Conservation (phyloP, 495 filamentous ascomycete species). For the Platismatia glauca region DNA sequence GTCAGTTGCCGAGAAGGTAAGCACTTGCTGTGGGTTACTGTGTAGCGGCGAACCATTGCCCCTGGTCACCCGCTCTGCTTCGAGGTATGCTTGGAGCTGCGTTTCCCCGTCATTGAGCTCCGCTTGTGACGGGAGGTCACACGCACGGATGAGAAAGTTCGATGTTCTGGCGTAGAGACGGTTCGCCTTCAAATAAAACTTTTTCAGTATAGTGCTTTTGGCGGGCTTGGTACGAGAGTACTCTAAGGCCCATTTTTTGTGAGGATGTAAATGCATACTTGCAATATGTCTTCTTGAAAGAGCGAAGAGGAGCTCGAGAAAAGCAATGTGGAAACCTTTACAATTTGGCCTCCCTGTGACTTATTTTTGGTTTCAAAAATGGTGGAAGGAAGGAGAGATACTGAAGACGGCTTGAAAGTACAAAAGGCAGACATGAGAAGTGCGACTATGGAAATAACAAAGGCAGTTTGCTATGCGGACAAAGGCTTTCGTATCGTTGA, state of each 20-base stretch:
- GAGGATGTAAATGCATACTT: background rate
- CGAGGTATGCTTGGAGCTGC: background rate
- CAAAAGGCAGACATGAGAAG: background rate
- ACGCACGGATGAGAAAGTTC: background rate
- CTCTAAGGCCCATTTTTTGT: background rate
- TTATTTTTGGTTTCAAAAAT: no score
- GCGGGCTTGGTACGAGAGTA: background rate
- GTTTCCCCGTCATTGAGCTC: background rate
- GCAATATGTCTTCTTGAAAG: background rate
- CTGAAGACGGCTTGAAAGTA: background rate
- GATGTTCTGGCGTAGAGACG: background rate
- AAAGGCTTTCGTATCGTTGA: background rate
- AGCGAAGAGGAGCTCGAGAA: background rate
- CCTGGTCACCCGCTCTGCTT: background rate
- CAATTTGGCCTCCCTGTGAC: background rate
- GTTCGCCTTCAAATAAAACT: background rate
- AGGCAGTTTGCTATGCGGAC: background rate
- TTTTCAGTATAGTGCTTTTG: background rate
- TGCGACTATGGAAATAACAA: background rate
- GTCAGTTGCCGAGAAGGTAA: background rate
- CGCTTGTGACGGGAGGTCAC: background rate
- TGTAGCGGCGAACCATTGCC: background rate
- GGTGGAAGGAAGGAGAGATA: background rate
- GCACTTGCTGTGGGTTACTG: background rate
- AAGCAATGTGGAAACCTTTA: background rate